A percentile compares a stretch with the other conserved stretches of the same genome.
Evolutionary conservation across 1,284 basidiomycete species (phyloP).

Genomic region (Sporisorium sorghi): DNA sequence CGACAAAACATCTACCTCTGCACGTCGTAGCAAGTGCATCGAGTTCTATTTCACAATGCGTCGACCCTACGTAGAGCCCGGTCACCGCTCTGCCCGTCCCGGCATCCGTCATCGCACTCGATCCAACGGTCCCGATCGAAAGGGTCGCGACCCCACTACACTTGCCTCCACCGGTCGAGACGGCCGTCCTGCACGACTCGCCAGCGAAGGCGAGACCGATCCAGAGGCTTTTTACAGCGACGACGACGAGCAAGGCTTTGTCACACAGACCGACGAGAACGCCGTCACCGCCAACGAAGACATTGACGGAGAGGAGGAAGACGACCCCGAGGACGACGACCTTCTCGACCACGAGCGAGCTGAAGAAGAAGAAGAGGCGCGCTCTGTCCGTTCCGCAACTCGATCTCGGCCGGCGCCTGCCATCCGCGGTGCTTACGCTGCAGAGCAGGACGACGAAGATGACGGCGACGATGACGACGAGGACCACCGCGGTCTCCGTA

Average conservation of each 20-base stretch:
- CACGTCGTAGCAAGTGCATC: neutral
- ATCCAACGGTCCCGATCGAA: slow-evolving; percentile 42
- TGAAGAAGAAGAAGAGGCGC: slow-evolving; percentile 12
- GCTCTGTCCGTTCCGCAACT: slow-evolving; percentile 19
- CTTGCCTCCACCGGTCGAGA: slow-evolving; percentile 10
- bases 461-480: slow-evolving; percentile 35
- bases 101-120: slow-evolving; percentile 47
- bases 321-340: slow-evolving; percentile 28
- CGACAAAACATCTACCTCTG: neutral
- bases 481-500: slow-evolving; percentile 8
- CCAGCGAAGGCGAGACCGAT: slow-evolving; percentile 45
- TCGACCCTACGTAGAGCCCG: slow-evolving; percentile 46
- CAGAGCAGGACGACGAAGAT: slow-evolving; percentile 31
- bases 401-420: slow-evolving; percentile 26
- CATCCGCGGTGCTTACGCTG: slow-evolving; percentile 17
- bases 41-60: slow-evolving; percentile 20
- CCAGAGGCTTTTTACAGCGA: slow-evolving; percentile 47
- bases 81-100: slow-evolving; percentile 44
- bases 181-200: slow-evolving; percentile 26
- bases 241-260: slow-evolving; percentile 46
- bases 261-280: slow-evolving; percentile 45
- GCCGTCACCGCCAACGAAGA: slow-evolving; percentile 46
- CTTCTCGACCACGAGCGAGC: slow-evolving; percentile 17
- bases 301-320: slow-evolving; percentile 30
- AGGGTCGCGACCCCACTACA: slow-evolving; percentile 41